phyloP scores from a whole-genome alignment of 2,329 filamentous ascomycete genomes.

The Clarireedia hainanense region DNA sequence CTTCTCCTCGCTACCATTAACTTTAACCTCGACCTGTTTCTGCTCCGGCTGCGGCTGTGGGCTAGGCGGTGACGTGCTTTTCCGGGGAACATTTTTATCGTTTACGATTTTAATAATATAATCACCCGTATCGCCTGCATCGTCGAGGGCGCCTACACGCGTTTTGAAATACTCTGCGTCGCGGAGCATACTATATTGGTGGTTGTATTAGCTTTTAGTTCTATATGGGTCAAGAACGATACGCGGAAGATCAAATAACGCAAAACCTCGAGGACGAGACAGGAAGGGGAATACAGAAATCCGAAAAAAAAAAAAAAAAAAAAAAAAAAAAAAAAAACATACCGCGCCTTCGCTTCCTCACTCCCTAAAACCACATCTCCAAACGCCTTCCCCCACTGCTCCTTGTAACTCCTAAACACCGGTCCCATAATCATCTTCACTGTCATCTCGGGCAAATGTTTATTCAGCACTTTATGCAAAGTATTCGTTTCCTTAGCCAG shows the following conservation, averaged over 20 bases:
- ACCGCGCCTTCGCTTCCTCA: constrained; percentile 54
- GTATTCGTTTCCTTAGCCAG: constrained; percentile 64
- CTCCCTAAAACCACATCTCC: constrained; percentile 49
- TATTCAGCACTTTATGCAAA: constrained; percentile 59
- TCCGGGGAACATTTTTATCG: constrained; percentile 38
- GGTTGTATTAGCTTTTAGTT: too few relatives aligned
- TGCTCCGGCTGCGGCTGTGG: not conserved
- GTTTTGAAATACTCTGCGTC: constrained; percentile 57
- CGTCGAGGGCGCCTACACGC: constrained; percentile 55
- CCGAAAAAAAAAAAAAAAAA: not conserved
- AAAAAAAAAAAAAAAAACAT: constrained; percentile 23
- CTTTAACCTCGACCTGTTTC: not conserved
- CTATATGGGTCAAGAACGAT: too few relatives aligned
- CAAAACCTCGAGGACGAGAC: not conserved
- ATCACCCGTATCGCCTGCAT: constrained; percentile 61
- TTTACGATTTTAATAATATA: constrained; percentile 57
- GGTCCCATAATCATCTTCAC: constrained; percentile 62
- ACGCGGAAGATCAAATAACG: not conserved
- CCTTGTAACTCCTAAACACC: constrained; percentile 58
- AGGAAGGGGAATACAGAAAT: not conserved
- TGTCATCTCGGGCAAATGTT: constrained; percentile 56
- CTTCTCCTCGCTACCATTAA: not conserved
- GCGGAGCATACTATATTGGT: constrained; percentile 44
- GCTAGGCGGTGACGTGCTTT: not conserved
- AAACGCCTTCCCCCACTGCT: constrained; percentile 59